Conservation (phyloP, 2,329 filamentous ascomycete genomes). For the Diaporthe velutina region DNA sequence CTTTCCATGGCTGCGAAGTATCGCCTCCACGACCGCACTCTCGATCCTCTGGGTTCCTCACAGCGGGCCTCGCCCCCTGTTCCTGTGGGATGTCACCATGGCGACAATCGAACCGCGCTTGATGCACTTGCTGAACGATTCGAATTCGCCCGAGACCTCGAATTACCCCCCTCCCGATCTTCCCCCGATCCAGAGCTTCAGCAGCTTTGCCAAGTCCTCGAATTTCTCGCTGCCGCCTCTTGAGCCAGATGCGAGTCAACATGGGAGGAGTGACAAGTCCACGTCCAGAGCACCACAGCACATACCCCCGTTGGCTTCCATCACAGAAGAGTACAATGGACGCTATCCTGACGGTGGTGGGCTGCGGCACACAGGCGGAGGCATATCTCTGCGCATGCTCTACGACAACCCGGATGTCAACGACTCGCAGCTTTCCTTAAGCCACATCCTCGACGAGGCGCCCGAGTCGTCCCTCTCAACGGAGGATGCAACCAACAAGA, state of each 20-base stretch:
- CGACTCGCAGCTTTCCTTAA: conserved; percentile 58
- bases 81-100: conserved; percentile 58
- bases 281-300: conserved; percentile 42
- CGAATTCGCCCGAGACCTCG: conserved; percentile 52
- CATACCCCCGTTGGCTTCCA: conserved; percentile 44
- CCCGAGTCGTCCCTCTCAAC: conserved; percentile 47
- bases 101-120: conserved; percentile 77
- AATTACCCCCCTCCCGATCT: conserved; percentile 63
- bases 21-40: conserved; percentile 46
- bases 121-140: conserved; percentile 74
- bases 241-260: conserved; percentile 58
- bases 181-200: conserved; percentile 65
- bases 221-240: conserved; percentile 64
- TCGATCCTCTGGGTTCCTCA: conserved; percentile 26
- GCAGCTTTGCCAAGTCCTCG: conserved; percentile 55
- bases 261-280: conserved; percentile 53
- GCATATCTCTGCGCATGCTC: conserved; percentile 53
- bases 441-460: conserved; percentile 60
- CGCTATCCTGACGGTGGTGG: conserved; percentile 34
- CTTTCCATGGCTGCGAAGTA: conserved; percentile 51
- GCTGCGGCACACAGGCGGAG: conserved; percentile 36
- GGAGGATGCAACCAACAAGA: conserved; percentile 64
- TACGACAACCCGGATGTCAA: conserved; percentile 54
- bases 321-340: conserved; percentile 39
- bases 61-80: conserved; percentile 29